Percentiles rank a stretch among this genome's conserved stretches.
These are phyloP conservation scores for Avicennia marina DNA, from an alignment of 257 asterid species.

Conservation along the genomic window DNA sequence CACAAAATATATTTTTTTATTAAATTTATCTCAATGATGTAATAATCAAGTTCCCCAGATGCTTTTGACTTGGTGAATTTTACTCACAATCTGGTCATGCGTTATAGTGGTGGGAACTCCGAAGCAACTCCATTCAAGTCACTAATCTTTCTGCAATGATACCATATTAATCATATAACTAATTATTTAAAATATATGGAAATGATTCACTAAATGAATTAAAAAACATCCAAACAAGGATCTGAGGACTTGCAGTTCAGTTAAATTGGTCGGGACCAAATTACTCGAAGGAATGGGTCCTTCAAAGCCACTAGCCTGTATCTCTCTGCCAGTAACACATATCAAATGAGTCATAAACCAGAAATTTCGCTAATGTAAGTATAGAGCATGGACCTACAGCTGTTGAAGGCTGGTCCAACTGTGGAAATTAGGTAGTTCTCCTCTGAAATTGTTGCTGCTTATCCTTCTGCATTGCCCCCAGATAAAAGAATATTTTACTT, in stretches of 20 bases:
- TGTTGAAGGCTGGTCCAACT: slow-evolving; percentile 39
- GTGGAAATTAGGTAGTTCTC: slow-evolving; percentile 42
- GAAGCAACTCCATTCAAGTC: slow-evolving; percentile 47
- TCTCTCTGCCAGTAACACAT: slow-evolving; percentile 39
- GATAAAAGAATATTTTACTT: not conserved
- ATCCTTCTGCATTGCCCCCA: slow-evolving; percentile 35
- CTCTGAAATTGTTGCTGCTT: slow-evolving; percentile 51
- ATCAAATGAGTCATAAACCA: not conserved
- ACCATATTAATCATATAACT: not conserved
- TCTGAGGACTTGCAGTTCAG: slow-evolving; percentile 32
- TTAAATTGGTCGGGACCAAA: slow-evolving; percentile 35
- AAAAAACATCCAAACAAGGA: not conserved
- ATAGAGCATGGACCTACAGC: slow-evolving; percentile 38
- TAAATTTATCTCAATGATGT: not conserved
- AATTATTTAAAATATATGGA: too few relatives aligned
- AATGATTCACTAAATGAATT: not conserved
- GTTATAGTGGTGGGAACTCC: slow-evolving; percentile 36
- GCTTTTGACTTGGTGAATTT: not conserved
- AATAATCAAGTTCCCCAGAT: not conserved
- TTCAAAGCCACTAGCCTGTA: slow-evolving; percentile 52
- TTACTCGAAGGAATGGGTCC: slow-evolving; percentile 61
- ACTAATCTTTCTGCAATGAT: slow-evolving; percentile 47
- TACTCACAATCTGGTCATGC: slow-evolving; percentile 46
- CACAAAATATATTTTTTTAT: not conserved
- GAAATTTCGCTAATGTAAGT: not conserved